Base-by-base conservation (phyloP, 2,329 filamentous ascomycete genomes). In the Epichloe uncinata region DNA sequence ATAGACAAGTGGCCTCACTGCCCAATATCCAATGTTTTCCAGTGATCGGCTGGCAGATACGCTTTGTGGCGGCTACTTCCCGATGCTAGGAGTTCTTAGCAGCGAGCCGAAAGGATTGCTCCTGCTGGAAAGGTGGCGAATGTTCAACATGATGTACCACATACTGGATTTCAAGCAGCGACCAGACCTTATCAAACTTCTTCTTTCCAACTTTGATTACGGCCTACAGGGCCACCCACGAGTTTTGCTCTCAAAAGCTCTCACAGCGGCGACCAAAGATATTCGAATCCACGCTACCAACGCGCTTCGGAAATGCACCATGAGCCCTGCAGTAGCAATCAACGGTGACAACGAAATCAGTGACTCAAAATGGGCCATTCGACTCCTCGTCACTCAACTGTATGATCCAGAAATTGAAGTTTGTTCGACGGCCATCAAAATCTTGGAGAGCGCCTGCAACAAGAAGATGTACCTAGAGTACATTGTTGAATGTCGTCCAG, bases 71-170 rank as follows among this genome's bases (percentile, higher is more conserved):
- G 94, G 94, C 11, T 98, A 98, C 65, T 95, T 98, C 64, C 81
- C 89, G 13, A 87, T 98, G 73, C 71, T 98, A 2, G 94, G 93
- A 7, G 82, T 87, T 11, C 69, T 98, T 51, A 97, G 85, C 58
- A 84, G 84, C 48, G 88, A 95, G 59, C 71, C 78, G 0, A 87
- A 84, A 58, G 93, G 93, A 0, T 74, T 97, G 22, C 81, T 85
- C 53, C 91, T 98, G 69, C 79, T 98, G 61, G 91, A 97, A 64
- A 77, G 88, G 58, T 97, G 93, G 91, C 87, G 89, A 58, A 94
- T 98, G 76, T 90, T 96, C 69, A 97, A 97, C 66, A 98, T 98
- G 88, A 94, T 97, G 75, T 98, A 98, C 63, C 93, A 97, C 66
- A 95, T 98, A 53, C 79, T 96, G 51, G 91, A 97, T 61, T 74